Conservation (phyloP, 345 rosid genomes). For the Camelina hispida region DNA sequence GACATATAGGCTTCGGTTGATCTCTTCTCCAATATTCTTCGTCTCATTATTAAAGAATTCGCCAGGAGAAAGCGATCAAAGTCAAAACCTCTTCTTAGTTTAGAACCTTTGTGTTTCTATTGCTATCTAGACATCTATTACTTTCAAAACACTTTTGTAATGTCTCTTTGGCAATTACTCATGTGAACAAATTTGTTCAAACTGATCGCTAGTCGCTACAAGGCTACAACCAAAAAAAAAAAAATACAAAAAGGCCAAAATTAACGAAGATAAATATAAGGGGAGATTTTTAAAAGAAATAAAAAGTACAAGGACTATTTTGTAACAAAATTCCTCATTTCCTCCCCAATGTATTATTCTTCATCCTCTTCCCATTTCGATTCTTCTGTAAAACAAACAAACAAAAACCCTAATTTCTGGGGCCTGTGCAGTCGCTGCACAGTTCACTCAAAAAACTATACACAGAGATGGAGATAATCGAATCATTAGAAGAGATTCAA, state of each 20-base stretch:
- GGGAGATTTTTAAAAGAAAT: background rate
- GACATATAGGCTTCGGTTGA: too few relatives aligned
- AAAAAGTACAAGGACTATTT: background rate
- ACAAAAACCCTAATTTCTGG: constrained; percentile 28
- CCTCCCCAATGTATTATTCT: background rate
- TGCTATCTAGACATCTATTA: too few relatives aligned
- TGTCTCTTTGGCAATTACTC: too few relatives aligned
- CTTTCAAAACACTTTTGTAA: too few relatives aligned
- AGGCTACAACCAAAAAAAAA: too few relatives aligned
- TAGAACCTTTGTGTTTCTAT: too few relatives aligned
- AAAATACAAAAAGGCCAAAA: background rate
- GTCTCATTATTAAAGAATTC: too few relatives aligned
- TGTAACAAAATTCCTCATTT: background rate
- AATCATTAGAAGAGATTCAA: constrained; percentile 57
- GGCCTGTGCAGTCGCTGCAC: constrained; percentile 23
- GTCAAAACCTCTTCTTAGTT: too few relatives aligned
- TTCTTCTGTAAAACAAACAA: background rate
- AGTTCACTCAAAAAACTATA: background rate
- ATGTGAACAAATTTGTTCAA: too few relatives aligned
- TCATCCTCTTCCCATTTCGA: constrained; percentile 34
- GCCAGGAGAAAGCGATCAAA: too few relatives aligned
- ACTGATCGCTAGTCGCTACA: too few relatives aligned
- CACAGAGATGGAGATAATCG: constrained; percentile 57
- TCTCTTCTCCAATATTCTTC: too few relatives aligned
- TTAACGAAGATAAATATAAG: background rate